phyloP scores from a whole-genome alignment of 441 rosid species.

The Jatropha podagrica region DNA sequence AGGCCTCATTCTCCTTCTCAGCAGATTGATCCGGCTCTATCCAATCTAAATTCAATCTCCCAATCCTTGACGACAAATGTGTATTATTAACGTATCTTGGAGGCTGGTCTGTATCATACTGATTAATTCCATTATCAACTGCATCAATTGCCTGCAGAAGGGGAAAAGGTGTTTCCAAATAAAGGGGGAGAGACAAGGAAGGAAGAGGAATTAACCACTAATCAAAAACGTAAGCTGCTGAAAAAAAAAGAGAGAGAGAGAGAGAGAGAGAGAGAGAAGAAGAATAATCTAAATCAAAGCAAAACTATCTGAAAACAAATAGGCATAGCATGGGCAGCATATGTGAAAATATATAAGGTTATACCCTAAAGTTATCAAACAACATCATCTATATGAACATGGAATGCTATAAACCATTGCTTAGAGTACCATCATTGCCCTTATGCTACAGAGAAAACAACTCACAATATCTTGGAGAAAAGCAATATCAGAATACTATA shows the following conservation, averaged over 20 bases:
- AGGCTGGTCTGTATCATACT: conserved; percentile 76
- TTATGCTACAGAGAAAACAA: not conserved
- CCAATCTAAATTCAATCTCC: conserved; percentile 90
- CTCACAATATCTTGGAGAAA: not conserved
- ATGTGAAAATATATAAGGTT: not conserved
- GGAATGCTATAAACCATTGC: not conserved
- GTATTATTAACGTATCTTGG: conserved; percentile 88
- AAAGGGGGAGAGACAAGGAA: not conserved
- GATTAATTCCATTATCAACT: conserved; percentile 82
- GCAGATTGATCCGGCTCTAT: conserved; percentile 86
- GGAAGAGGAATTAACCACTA: not conserved
- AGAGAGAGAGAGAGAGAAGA: no score
- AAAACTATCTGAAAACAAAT: not conserved
- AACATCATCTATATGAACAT: not conserved
- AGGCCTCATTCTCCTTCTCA: conserved; percentile 87
- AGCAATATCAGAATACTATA: not conserved
- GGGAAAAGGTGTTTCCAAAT: conserved; percentile 9
- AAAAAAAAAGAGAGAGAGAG: not conserved
- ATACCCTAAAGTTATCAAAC: not conserved
- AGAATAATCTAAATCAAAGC: not conserved
- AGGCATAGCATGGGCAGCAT: not conserved
- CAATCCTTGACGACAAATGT: conserved; percentile 81
- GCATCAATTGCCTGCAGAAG: conserved; percentile 77
- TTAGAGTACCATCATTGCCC: not conserved
- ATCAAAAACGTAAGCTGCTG: not conserved